Percentiles rank a stretch among this genome's conserved stretches.
These are phyloP conservation scores for Mycena sp. DNA, from an alignment of 1,284 basidiomycete species.

Conservation along the genomic window DNA sequence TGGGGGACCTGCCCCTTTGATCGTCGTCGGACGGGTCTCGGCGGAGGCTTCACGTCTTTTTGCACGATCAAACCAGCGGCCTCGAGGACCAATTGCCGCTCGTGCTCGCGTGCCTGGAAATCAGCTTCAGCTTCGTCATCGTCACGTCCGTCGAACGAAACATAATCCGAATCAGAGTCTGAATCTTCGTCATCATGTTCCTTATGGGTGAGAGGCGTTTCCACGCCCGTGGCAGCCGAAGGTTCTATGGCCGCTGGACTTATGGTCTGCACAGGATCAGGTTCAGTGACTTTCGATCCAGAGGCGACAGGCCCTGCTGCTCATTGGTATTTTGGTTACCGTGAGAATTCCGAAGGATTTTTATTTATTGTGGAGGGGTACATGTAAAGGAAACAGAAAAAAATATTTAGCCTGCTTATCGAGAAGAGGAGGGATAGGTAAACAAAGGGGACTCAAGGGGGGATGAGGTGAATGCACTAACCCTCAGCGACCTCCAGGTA, in stretches of 20 bases:
- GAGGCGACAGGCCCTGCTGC: conserved; percentile 1
- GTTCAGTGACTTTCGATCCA: conserved; percentile 3
- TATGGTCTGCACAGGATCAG: background rate
- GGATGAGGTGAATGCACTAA: conserved; percentile 70
- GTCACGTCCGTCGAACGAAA: conserved; percentile 64
- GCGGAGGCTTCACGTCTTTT: conserved; percentile 54
- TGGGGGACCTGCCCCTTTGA: conserved; percentile 41
- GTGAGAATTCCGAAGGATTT: background rate
- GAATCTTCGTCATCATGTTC: conserved; percentile 22
- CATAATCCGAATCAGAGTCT: conserved; percentile 54
- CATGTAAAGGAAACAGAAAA: conserved; percentile 61
- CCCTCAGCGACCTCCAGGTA: conserved; percentile 88
- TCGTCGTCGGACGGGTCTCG: conserved; percentile 40
- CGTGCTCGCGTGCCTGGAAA: conserved; percentile 73
- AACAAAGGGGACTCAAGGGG: conserved; percentile 67
- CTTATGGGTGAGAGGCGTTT: background rate
- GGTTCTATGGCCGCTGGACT: conserved; percentile 19
- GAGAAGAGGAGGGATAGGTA: conserved; percentile 55
- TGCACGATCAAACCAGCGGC: conserved; percentile 89
- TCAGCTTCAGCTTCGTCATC: conserved; percentile 65
- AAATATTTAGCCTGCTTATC: conserved; percentile 77
- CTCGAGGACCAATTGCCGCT: conserved; percentile 84
- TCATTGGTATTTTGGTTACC: background rate
- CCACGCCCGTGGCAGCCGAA: background rate
- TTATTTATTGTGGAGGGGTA: conserved; percentile 36